phyloP scores from a whole-genome alignment of 805 yeast species.

The Saccharomycopsis sp. region DNA sequence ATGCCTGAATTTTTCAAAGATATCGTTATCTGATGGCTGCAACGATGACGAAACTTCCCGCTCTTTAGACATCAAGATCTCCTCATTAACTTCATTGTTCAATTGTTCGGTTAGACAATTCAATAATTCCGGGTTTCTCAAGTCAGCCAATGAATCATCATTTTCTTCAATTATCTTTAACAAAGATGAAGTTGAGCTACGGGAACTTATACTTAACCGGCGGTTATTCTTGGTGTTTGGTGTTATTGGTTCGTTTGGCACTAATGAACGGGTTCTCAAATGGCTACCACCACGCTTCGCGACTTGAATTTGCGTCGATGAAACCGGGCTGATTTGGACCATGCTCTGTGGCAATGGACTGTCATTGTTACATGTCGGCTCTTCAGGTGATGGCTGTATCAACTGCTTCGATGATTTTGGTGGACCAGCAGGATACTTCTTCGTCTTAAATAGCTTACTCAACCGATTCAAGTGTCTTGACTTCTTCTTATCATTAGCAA shows the following conservation, averaged over 20 bases:
- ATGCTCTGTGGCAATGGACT: neutral
- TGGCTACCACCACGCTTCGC: no score
- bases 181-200: neutral
- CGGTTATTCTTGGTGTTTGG: neutral
- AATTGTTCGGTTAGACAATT: conserved; percentile 12
- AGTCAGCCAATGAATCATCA: neutral
- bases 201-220: neutral
- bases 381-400: neutral
- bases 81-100: conserved; percentile 18
- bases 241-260: neutral
- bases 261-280: no score
- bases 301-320: neutral
- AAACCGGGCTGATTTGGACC: neutral
- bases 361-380: neutral
- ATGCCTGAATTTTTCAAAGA: neutral
- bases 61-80: conserved; percentile 9
- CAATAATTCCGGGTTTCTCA: conserved; percentile 6
- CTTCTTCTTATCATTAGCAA: no score
- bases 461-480: conserved; percentile 8
- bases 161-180: conserved; percentile 7
- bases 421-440: no score
- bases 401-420: neutral
- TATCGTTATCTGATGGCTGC: neutral
- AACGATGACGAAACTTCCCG: neutral
- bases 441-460: conserved; percentile 14